Conservation (phyloP, 768 basidiomycete species). For the Hypsizygus marmoreus region DNA sequence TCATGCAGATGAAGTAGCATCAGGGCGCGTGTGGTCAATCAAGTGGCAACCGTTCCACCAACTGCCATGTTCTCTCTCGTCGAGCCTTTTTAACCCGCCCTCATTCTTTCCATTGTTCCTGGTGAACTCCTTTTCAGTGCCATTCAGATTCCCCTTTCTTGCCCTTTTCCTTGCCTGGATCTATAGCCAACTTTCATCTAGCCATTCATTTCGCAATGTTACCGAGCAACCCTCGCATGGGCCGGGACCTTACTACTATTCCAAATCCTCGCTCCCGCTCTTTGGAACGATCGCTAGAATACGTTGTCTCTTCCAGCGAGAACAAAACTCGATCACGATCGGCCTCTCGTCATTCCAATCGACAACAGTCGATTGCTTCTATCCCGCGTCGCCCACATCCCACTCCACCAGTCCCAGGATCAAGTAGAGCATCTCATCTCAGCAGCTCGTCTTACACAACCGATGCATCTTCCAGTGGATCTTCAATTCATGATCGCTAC, state of each 20-base stretch:
- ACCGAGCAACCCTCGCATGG: constrained; percentile 21
- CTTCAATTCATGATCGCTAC: constrained; percentile 40
- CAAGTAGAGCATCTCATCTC: no score
- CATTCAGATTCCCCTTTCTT: constrained; percentile 2
- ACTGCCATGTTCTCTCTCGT: no score
- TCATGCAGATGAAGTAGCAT: no score
- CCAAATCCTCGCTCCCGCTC: constrained; percentile 38
- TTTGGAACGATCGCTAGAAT: constrained; percentile 13
- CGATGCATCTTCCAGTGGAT: constrained; percentile 16
- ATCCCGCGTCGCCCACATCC: no score
- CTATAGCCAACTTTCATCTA: constrained; percentile 8
- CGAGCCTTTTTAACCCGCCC: no score
- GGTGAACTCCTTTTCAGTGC: neutral
- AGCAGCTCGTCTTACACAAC: constrained; percentile 2
- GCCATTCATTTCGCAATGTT: constrained; percentile 9
- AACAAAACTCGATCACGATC: neutral
- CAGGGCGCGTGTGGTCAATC: no score
- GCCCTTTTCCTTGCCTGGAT: constrained; percentile 7
- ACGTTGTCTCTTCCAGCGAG: neutral
- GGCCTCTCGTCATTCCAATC: constrained; percentile 3
- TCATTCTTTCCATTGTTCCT: no score
- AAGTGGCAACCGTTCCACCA: no score
- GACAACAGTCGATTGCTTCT: no score
- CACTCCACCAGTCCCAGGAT: neutral
- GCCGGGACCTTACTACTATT: constrained; percentile 36